These are phyloP conservation scores for Candida labiduridarum DNA, from an alignment of 1,139 yeast genomes.

Conservation along the genomic window DNA sequence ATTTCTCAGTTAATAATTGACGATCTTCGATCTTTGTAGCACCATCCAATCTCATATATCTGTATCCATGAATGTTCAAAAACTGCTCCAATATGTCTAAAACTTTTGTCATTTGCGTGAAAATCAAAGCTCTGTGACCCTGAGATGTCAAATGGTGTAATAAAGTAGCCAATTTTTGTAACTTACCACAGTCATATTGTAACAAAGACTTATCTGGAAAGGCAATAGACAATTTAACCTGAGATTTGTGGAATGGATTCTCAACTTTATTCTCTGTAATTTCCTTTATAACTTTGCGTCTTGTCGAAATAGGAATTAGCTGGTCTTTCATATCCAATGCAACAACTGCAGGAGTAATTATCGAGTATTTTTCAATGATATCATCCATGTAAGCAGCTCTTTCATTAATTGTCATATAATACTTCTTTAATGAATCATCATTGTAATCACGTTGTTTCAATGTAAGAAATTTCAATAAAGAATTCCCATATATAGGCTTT, in stretches of 20 bases:
- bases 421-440: slow-evolving; percentile 21
- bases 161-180: slow-evolving; percentile 78
- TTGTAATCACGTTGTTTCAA: slow-evolving; percentile 14
- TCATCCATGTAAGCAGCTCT: slow-evolving; percentile 50
- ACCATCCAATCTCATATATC: slow-evolving; percentile 95
- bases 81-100: slow-evolving; percentile 92
- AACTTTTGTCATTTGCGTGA: slow-evolving; percentile 98
- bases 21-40: slow-evolving; percentile 97
- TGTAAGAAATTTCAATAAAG: slow-evolving; percentile 29
- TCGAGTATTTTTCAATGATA: slow-evolving; percentile 73
- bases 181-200: slow-evolving; percentile 96
- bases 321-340: slow-evolving; percentile 72
- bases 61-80: slow-evolving; percentile 89
- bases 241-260: slow-evolving; percentile 79
- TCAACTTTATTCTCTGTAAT: slow-evolving; percentile 42
- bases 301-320: slow-evolving; percentile 43
- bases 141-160: slow-evolving; percentile 76
- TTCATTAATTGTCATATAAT: slow-evolving; percentile 37
- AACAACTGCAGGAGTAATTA: slow-evolving; percentile 86
- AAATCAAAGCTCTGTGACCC: slow-evolving; percentile 93
- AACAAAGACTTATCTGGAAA: slow-evolving; percentile 93
- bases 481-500: slow-evolving; percentile 58
- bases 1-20: slow-evolving; percentile 88
- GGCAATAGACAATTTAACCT: slow-evolving; percentile 86
- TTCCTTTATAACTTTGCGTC: slow-evolving; percentile 35